Evolutionary conservation across 164 flowering plant genomes (phyloP), one percentile per base, ranked within the genome.

Genomic region (Paratinospora sagittata): DNA sequence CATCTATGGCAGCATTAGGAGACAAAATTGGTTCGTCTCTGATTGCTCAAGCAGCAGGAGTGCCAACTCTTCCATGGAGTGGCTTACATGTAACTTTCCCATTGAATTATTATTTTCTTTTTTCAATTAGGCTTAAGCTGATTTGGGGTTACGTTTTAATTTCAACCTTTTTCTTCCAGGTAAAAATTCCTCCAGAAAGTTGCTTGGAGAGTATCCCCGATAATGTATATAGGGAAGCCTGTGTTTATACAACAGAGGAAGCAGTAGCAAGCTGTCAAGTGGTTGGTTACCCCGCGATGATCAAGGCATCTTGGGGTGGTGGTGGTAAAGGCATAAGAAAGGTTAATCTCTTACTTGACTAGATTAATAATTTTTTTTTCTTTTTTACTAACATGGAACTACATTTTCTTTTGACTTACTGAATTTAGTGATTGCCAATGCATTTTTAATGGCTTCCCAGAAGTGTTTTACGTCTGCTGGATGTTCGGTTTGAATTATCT

Each of bases 261-360:
- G 99, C 99, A 62, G 80, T 96, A 73, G 89, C 96, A 1, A 93
- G 99, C 75, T 96, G 99, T 81, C 95, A 90, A 76, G 90, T 93
- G 82, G 97, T 96, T 21, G 99, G 99, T 77, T 96, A 93, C 78
- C 99, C 99, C 62, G 99, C 99, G 76, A 96, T 96, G 99, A 96
- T 96, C 72, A 96, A 96, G 81, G 99, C 99, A 71, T 96, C 99
- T 60, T 96, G 99, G 99, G 99, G 98, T 74, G 99, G 99, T 34
- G 99, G 99, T 77, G 99, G 99, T 64, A 96, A 93, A 86, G 99
- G 99, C 75, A 96, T 96, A 72, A 85, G 99, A 86, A 96, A 96
- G 99, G 99, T 96, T 73, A 71, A 84, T 49, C n/a, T 72, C 63
- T 2, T 66, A 34, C 47, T 23, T 65, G 12, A 17, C 23, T 65